Base-by-base conservation (phyloP, 2,329 filamentous ascomycete species). In the Aspergillus calidoustus region DNA sequence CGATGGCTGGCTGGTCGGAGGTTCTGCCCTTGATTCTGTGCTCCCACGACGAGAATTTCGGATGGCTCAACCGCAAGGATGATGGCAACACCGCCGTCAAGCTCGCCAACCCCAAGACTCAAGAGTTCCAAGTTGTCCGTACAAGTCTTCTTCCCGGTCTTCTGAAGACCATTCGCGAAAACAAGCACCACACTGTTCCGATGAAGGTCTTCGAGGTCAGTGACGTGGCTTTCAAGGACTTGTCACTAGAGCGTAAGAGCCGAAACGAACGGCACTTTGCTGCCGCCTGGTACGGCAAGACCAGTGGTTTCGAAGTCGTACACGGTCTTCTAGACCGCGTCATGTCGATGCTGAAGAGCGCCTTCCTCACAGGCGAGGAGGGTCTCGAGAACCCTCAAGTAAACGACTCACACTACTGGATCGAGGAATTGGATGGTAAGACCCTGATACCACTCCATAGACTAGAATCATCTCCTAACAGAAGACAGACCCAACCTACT, bases 11-110 rank as follows among this genome's bases (percentile, higher is more conserved):
- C 62, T 99, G 95, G 95, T 90, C 88, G 59, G 95, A 99, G 81
- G 94, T 97, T 59, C 89, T 99, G 86, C 94, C 95, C 28, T 84
- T 99, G 30, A 98, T 97, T 69, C 87, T 99, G 59, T 99, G 95
- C 84, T 96, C 92, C 50, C 93, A 97, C 77, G 94, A 98, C 73
- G 95, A 99, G 84, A 99, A 99, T 82, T 99, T 98, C 77, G 89
- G 85, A 62, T 97, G 92, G 91, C 83, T 99, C 55, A 97, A 97
- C 81, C 90, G 93, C 73, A 88, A 89, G 73, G 93, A 97, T 69
- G 91, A 96, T 71, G 92, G 92, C 66, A 89, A 85, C 61, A 92
- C 89, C 0, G 93, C 92, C 30, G 87, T 97, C 68, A 89, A 88
- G 70, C 89, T 97, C 46, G 91, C 91, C 66, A 97, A 97, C 77